Evolutionary conservation across 441 rosid genomes (phyloP).

Genomic region (Arabidopsis lyrata): DNA sequence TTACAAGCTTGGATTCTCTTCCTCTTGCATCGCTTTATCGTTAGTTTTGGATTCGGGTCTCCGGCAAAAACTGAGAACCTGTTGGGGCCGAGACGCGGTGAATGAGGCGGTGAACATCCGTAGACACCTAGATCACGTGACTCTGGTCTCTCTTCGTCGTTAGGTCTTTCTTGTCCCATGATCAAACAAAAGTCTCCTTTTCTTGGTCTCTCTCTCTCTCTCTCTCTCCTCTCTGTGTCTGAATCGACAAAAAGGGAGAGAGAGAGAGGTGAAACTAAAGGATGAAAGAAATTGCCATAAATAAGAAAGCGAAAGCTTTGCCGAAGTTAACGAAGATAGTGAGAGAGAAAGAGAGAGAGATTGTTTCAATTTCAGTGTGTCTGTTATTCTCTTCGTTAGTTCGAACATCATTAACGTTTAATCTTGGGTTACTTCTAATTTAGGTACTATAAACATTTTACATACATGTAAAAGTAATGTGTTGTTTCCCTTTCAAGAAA

Average conservation of each 20-base stretch:
- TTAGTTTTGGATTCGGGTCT: conserved; percentile 41
- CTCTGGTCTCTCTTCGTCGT: conserved; percentile 43
- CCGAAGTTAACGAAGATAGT: conserved; percentile 27
- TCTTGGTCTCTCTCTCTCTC: conserved; percentile 2
- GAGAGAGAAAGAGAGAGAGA: conserved; percentile 18
- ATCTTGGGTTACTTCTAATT: background rate
- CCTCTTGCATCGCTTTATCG: conserved; percentile 50
- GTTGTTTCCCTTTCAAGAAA: background rate
- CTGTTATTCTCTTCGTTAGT: background rate
- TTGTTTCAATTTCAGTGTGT: conserved; percentile 19
- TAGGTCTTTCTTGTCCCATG: conserved; percentile 41
- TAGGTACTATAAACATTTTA: background rate
- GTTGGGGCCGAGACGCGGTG: conserved; percentile 47
- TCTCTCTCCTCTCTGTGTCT: conserved; percentile 25
- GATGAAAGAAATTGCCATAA: conserved; percentile 38
- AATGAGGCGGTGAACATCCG: conserved; percentile 44
- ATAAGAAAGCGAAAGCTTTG: conserved; percentile 38
- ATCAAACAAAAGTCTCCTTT: conserved; percentile 27
- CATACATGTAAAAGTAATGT: background rate
- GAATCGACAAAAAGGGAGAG: conserved; percentile 26
- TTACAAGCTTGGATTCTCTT: conserved; percentile 49
- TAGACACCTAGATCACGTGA: conserved; percentile 31
- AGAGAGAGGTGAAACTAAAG: conserved; percentile 27
- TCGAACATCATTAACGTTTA: background rate
- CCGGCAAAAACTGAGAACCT: conserved; percentile 37